These are phyloP conservation scores for Lentinula boryana DNA, from an alignment of 768 basidiomycete genomes.

Conservation along the genomic window DNA sequence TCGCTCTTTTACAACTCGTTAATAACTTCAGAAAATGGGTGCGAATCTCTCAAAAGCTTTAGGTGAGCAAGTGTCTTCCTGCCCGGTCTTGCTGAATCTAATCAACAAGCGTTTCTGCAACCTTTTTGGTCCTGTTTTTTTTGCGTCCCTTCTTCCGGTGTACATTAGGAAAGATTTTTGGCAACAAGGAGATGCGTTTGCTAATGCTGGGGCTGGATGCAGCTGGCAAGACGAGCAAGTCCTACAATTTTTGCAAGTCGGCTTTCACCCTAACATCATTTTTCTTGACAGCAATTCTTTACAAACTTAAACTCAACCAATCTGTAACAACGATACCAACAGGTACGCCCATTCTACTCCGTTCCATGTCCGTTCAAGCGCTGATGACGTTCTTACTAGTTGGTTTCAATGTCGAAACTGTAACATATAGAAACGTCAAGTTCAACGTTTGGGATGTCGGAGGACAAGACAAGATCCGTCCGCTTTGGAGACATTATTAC, in stretches of 20 bases:
- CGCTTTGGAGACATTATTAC: constrained; percentile 98
- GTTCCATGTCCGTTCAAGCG: constrained; percentile 6
- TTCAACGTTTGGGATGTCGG: constrained; percentile 97
- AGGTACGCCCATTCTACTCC: constrained; percentile 39
- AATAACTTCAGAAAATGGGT: constrained; percentile 42
- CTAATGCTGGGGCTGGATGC: constrained; percentile 97
- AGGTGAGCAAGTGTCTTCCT: constrained; percentile 34
- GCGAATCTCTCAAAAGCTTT: constrained; percentile 83
- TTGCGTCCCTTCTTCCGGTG: constrained; percentile 3
- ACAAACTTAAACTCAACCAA: constrained; percentile 98
- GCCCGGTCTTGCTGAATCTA: neutral
- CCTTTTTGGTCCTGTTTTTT: constrained; percentile 10
- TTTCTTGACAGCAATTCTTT: constrained; percentile 74
- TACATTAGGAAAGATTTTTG: constrained; percentile 79
- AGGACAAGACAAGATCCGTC: constrained; percentile 99
- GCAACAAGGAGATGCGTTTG: constrained; percentile 98
- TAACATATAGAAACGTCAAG: constrained; percentile 97
- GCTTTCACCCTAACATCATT: constrained; percentile 10
- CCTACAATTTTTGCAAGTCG: neutral
- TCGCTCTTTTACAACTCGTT: constrained; percentile 58
- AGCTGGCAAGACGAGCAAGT: constrained; percentile 96
- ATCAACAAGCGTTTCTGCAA: neutral
- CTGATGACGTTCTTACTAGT: constrained; percentile 38
- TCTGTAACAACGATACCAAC: constrained; percentile 98
- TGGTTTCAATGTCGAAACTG: constrained; percentile 99